A percentile compares a stretch with the other conserved stretches of the same genome.
Evolutionary conservation across 2,329 filamentous ascomycete genomes (phyloP).

Genomic region (Iodosphaeria phyllophila): DNA sequence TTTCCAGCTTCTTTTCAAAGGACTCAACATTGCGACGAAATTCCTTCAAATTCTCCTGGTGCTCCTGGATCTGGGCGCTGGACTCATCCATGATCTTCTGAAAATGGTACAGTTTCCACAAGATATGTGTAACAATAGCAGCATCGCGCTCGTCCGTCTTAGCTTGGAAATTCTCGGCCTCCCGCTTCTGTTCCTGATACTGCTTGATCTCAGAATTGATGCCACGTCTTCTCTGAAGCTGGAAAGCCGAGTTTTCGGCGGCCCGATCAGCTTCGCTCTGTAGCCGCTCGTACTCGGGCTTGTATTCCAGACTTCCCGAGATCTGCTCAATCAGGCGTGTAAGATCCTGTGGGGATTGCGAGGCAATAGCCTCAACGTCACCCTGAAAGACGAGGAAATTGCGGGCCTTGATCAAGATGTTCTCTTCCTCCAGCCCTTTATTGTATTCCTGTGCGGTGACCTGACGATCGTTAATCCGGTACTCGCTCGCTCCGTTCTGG

Average conservation of each 20-base stretch:
- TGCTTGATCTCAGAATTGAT: conserved; percentile 98
- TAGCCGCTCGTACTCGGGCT: conserved; percentile 81
- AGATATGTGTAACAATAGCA: conserved; percentile 77
- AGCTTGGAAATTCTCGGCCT: conserved; percentile 81
- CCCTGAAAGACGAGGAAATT: conserved; percentile 98
- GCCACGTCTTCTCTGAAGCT: conserved; percentile 72
- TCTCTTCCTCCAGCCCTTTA: conserved; percentile 75
- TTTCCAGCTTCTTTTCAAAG: conserved; percentile 63
- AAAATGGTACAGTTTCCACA: conserved; percentile 95
- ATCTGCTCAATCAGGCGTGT: conserved; percentile 94
- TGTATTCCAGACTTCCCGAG: conserved; percentile 86
- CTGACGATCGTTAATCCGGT: conserved; percentile 83
- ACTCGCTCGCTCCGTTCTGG: conserved; percentile 73
- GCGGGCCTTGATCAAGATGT: conserved; percentile 92
- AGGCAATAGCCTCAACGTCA: conserved; percentile 91
- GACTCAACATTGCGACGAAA: conserved; percentile 74
- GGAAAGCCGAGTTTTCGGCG: conserved; percentile 72
- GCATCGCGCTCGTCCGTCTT: conserved; percentile 83
- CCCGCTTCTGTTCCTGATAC: conserved; percentile 90
- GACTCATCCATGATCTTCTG: conserved; percentile 88
- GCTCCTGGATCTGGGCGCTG: conserved; percentile 72
- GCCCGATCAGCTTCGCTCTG: conserved; percentile 75
- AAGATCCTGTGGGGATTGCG: conserved; percentile 83
- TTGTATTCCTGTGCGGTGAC: conserved; percentile 90
- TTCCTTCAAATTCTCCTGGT: conserved; percentile 89